Evolutionary conservation across 2,329 filamentous ascomycete species (phyloP), one percentile per base, ranked within the genome.

Genomic region (Rhynchosporium agropyri): DNA sequence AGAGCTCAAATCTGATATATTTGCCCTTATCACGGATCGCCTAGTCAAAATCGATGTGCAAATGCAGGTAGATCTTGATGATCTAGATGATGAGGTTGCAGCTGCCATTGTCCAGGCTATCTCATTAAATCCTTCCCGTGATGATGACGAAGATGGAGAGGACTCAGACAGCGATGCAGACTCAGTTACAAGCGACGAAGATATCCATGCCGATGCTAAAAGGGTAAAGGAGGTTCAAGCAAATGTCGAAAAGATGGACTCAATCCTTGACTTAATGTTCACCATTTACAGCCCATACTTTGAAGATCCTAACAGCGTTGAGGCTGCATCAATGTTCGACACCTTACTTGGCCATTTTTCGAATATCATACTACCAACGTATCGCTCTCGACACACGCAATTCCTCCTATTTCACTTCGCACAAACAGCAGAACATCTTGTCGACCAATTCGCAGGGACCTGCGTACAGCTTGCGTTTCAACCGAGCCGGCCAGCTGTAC

Each of bases 391-490:
- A 40, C 94, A 98, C 75, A 92, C 92, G 0, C 95, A 99, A 72
- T 99, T 98, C 71, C 84, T 99, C 54, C 83, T 98, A 57, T 99
- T 99, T 77, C 94, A 97, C 77, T 97, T 96, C 74, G 90, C 91
- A 15, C 94, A 99, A 76, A 85, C 84, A 63, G 90, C 91, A 8
- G 87, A 90, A 36, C 83, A 84, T 50, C 85, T 97, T 54, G 89
- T 91, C 63, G 91, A 95, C 72, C 85, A 88, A 55, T 98, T 98
- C 72, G 89, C 91, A 49, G 89, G 89, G 40, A 89, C 88, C 29
- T 89, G 94, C 67, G 84, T 91, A 45, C 83, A 89, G 65, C 81
- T 91, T 29, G 85, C 90, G 46, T 88, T 90, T 69, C 89, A 88
- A 64, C 75, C 77, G 20, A 68, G 70, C 65, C 85, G 88, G 54